A percentile compares a stretch with the other conserved stretches of the same genome.
Conservation (phyloP, 2,329 filamentous ascomycete species). For the Orbilia quercus region DNA sequence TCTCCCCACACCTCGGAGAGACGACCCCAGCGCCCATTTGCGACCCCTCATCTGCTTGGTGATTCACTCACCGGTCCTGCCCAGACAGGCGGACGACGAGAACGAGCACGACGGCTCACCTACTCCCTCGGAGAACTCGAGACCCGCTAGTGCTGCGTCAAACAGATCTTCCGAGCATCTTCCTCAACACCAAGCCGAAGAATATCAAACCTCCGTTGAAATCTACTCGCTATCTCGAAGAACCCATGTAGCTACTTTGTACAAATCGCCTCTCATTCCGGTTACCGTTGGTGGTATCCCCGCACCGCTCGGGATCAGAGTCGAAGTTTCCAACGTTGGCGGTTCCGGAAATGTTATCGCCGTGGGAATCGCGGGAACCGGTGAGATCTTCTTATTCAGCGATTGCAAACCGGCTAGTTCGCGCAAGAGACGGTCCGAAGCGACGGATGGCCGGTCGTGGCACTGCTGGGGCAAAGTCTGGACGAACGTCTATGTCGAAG, state of each 20-base stretch:
- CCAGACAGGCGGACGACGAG: conserved; percentile 46
- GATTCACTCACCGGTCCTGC: conserved; percentile 59
- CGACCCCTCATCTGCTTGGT: conserved; percentile 60
- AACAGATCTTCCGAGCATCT: conserved; percentile 57
- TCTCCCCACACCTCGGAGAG: conserved; percentile 59
- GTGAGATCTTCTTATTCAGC: conserved; percentile 59
- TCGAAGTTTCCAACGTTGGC: conserved; percentile 58
- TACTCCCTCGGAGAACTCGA: conserved; percentile 59
- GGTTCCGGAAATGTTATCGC: conserved; percentile 57
- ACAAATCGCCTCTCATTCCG: conserved; percentile 59
- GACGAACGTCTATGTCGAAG: conserved; percentile 80
- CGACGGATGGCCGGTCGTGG: conserved; percentile 63
- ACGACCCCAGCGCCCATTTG: conserved; percentile 58
- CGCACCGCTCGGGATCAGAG: conserved; percentile 57
- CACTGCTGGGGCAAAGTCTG: conserved; percentile 88
- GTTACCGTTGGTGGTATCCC: conserved; percentile 57
- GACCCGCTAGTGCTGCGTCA: conserved; percentile 59
- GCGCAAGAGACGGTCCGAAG: conserved; percentile 53
- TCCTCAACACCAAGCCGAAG: conserved; percentile 56
- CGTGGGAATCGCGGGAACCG: conserved; percentile 59
- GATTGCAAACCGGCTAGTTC: conserved; percentile 34
- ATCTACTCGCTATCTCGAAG: conserved; percentile 59
- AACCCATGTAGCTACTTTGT: conserved; percentile 58
- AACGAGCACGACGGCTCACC: conserved; percentile 59
- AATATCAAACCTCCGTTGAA: conserved; percentile 61